Conservation (phyloP, 208 protist genomes). For the Trypanosoma platydactyli region DNA sequence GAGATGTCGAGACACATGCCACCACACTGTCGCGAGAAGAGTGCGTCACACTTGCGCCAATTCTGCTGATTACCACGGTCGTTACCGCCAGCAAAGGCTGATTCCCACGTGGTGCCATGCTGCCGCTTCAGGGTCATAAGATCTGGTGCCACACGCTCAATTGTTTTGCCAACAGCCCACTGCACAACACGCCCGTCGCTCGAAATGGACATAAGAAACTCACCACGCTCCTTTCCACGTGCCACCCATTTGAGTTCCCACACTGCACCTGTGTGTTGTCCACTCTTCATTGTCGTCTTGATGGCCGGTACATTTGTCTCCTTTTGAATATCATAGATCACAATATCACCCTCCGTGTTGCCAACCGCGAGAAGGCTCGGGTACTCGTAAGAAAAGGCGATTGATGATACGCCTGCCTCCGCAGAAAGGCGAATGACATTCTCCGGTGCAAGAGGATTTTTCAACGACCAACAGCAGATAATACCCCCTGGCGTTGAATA, state of each 20-base stretch:
- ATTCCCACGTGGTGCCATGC: constrained; percentile 62
- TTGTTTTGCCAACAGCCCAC: constrained; percentile 95
- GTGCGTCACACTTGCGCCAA: constrained; percentile 62
- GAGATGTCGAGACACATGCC: constrained; percentile 95
- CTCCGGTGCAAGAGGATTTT: constrained; percentile 92
- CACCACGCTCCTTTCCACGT: constrained; percentile 84
- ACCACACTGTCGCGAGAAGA: constrained; percentile 91
- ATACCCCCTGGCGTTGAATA: constrained; percentile 51
- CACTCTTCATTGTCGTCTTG: constrained; percentile 44
- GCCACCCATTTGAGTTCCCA: constrained; percentile 95
- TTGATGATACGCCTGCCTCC: constrained; percentile 86
- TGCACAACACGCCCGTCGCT: constrained; percentile 95
- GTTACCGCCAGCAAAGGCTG: constrained; percentile 63
- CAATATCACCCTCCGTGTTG: constrained; percentile 90
- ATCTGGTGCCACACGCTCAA: constrained; percentile 86
- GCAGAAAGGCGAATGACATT: constrained; percentile 73
- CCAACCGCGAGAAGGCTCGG: constrained; percentile 94
- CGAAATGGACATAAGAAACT: constrained; percentile 94
- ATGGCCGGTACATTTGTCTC: constrained; percentile 73
- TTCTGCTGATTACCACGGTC: constrained; percentile 1
- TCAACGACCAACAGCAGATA: constrained; percentile 97
- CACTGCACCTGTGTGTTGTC: constrained; percentile 94
- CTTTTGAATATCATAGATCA: constrained; percentile 93
- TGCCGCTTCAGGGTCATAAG: constrained; percentile 93
- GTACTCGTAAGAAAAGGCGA: constrained; percentile 91